Base-by-base conservation (phyloP, 176 grass and related monocot species). In the Rhynchospora breviuscula region DNA sequence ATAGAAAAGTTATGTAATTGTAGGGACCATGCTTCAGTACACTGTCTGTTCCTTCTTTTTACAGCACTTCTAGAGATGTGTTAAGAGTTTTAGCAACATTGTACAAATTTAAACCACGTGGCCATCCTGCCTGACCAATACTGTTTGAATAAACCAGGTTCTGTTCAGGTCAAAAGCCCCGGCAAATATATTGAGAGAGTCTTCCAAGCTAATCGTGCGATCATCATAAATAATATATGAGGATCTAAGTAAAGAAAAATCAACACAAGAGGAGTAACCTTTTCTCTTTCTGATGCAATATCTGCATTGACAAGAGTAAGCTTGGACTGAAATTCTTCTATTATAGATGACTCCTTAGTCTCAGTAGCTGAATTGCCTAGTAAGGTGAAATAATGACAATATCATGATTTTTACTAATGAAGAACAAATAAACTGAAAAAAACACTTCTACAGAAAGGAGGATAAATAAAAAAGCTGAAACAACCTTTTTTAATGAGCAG, bases 261-360 rank as follows among this genome's bases (percentile, higher is more conserved):
- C 2, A 67, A 82, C 35, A 9, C 56, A 52, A 14, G 46, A 84
- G 5, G 11, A 69, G 25, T 80, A 90, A 91, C 92, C 89, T 87
- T 91, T 47, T 94, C 92, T 59, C 81, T 94, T 59, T 91, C 83
- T 76, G 87, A 63, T 26, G 83, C 29, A 64, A 77, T 87, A 29
- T 91, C 87, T 78, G 79, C 21, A 84, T 47, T 79, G 26, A 45
- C 85, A 6, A 29, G 21, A 13, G 85, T 88, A 52, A 94, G 67
- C 73, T 94, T 94, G 46, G 89, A 89, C 74, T 84, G 79, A 29
- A 94, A 84, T 83, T 91, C 89, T 86, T 87, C 89, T 81, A 67
- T 14, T 8, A 90, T 89, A 45, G 67, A 88, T 49, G 89, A 91
- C 72, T 81, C 17, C 83, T 94, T 84, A 7, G 83, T 86, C 49